phyloP scores from a whole-genome alignment of 2,329 filamentous ascomycete species.

The Alternaria novae-zelandiae region DNA sequence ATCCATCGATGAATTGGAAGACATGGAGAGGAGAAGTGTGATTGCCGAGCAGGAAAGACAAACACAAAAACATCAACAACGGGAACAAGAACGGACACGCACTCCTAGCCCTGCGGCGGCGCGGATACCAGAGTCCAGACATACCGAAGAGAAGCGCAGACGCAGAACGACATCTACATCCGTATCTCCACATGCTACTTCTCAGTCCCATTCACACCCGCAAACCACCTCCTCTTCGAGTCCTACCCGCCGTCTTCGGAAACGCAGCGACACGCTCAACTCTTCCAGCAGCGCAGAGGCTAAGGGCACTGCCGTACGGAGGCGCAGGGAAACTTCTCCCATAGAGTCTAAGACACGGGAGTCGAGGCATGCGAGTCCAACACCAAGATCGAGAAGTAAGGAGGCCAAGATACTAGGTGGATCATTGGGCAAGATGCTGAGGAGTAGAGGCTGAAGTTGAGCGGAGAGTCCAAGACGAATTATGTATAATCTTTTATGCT shows the following conservation, averaged over 20 bases:
- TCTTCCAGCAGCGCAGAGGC: constrained; percentile 21
- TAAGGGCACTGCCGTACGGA: constrained; percentile 4
- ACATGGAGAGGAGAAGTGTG: constrained; percentile 7
- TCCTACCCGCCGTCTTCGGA: constrained; percentile 22
- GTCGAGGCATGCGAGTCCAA: constrained; percentile 19
- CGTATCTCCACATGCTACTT: neutral
- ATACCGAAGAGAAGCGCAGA: constrained; percentile 8
- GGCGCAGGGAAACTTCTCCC: constrained; percentile 16
- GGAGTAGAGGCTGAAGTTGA: constrained; percentile 13
- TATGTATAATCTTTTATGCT: neutral
- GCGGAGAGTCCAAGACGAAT: neutral
- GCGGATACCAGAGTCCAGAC: constrained; percentile 2
- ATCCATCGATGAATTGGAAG: constrained; percentile 5
- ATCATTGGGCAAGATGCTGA: constrained; percentile 19
- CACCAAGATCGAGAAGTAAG: constrained; percentile 11
- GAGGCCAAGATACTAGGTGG: constrained; percentile 5
- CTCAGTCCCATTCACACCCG: neutral
- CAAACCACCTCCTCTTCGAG: constrained; percentile 3
- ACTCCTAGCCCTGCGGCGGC: constrained; percentile 12
- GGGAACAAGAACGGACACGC: neutral
- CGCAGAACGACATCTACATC: constrained; percentile 1
- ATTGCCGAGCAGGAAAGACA: neutral
- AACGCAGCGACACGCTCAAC: constrained; percentile 30
- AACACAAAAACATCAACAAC: neutral
- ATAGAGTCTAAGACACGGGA: constrained; percentile 11